These are phyloP conservation scores for Sporothrix pseudoabietina DNA, from an alignment of 2,329 filamentous ascomycete genomes.

Conservation along the genomic window DNA sequence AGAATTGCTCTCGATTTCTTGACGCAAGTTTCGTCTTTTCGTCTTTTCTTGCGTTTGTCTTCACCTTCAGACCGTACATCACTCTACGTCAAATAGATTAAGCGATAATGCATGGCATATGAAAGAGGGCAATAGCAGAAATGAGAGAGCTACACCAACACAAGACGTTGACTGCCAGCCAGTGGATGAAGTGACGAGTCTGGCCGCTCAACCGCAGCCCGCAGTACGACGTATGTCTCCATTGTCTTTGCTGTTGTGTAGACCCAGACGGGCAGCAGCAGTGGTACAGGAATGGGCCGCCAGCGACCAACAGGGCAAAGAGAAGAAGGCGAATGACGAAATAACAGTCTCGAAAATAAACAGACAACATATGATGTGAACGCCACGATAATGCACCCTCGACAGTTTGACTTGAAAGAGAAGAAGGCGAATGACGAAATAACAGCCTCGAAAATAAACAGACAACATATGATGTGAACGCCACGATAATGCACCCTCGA, in stretches of 20 bases:
- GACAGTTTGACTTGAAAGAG: not conserved
- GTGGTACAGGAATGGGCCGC: not conserved
- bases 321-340: not conserved
- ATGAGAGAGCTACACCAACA: not conserved
- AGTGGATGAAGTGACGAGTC: not conserved
- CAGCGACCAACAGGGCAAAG: not conserved
- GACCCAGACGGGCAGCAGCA: slow-evolving; percentile 2
- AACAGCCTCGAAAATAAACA: not conserved
- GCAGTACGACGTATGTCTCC: not conserved
- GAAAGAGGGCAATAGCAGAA: not conserved
- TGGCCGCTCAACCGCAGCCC: not conserved
- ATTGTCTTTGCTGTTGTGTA: not conserved
- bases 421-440: not conserved
- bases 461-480: not conserved
- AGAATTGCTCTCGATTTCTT: not conserved
- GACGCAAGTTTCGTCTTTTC: not conserved
- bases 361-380: not conserved
- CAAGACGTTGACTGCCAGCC: not conserved
- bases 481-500: not conserved
- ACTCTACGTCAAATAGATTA: slow-evolving; percentile 21
- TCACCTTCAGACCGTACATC: not conserved
- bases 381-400: not conserved
- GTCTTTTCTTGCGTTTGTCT: not conserved
- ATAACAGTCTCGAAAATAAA: not conserved
- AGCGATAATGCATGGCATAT: slow-evolving; percentile 18